These are phyloP conservation scores for Mucor irregularis DNA, from an alignment of 371 early-diverging fungal genomes.

Conservation along the genomic window DNA sequence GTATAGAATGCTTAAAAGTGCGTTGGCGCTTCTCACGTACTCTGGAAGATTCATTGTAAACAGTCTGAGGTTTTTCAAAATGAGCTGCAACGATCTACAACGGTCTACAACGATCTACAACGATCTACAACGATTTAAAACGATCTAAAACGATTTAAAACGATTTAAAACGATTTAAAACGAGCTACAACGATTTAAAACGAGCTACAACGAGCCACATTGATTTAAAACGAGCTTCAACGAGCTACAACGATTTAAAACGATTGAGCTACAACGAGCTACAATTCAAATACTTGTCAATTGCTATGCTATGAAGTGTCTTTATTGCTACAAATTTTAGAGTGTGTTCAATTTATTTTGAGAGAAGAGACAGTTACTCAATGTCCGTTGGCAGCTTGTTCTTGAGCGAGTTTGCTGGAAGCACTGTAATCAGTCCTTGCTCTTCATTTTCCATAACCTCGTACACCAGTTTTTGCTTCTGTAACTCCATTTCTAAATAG, in stretches of 20 bases:
- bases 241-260: background rate
- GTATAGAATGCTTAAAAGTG: constrained; percentile 1
- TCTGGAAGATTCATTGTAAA: background rate
- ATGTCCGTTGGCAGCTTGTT: background rate
- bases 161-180: too few species aligned
- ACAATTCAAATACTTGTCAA: constrained; percentile 3
- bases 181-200: too few species aligned
- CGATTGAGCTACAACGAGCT: too few species aligned
- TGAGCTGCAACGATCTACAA: too few species aligned
- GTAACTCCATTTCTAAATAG: constrained; percentile 1
- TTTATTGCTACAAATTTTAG: constrained; percentile 1
- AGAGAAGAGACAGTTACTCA: constrained; percentile 1
- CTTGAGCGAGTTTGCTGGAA: background rate
- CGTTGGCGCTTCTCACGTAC: constrained; percentile 1
- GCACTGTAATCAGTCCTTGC: background rate
- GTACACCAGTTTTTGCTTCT: constrained; percentile 2
- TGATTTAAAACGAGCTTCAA: background rate
- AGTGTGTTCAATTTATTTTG: constrained; percentile 1
- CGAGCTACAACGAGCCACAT: too few species aligned
- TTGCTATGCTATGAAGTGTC: background rate
- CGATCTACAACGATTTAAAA: too few species aligned
- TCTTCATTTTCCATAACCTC: constrained; percentile 1
- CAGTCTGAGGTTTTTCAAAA: constrained; percentile 2
- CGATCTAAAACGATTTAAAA: too few species aligned
- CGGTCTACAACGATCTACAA: too few species aligned